Evolutionary conservation across 306 rosid species (phyloP), one percentile per base, ranked within the genome.

Genomic region (Prunus davidiana): DNA sequence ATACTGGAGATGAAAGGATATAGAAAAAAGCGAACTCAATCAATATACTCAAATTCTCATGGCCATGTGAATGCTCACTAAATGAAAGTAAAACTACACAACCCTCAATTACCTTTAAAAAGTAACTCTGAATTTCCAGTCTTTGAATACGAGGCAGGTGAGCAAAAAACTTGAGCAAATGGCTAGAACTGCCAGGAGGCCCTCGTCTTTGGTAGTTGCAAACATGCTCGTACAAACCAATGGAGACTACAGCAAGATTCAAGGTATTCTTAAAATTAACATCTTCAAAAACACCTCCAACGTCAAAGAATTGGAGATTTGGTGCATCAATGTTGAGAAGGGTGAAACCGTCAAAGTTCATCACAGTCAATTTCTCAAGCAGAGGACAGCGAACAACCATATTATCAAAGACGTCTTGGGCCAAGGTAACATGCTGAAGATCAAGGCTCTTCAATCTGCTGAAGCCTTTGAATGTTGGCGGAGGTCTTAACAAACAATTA

Each of bases 391-490:
- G 76, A 41, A 84, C 69, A 79, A 90, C 78, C 73, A 89, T 73
- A 25, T 72, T 80, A 66, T 86, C 86, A 32, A 89, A 86, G 79
- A 43, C 89, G 82, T 61, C 84, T 78, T 82, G 94, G 67, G 86
- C 74, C 86, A 90, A 43, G 73, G 89, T 87, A 75, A 90, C 89
- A 80, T 81, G 84, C 76, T 86, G 91, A 82, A 90, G 82, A 86
- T 90, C 90, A 86, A 90, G 90, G 82, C 87, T 86, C 77, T 82
- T 87, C 82, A 87, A 84, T 78, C 78, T 87, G 80, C 56, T 81
- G 54, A 90, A 88, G 67, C 90, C 89, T 73, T 57, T 45, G 81
- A 88, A 84, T 14, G 81, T 74, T n/a, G 79, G 82, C 2, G 95
- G 88, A 57, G 95, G 92, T 64, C 77, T 86, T 50, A 88, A 84